phyloP scores from a whole-genome alignment of 2,329 filamentous ascomycete genomes.

The Albophoma yamanashiensis region DNA sequence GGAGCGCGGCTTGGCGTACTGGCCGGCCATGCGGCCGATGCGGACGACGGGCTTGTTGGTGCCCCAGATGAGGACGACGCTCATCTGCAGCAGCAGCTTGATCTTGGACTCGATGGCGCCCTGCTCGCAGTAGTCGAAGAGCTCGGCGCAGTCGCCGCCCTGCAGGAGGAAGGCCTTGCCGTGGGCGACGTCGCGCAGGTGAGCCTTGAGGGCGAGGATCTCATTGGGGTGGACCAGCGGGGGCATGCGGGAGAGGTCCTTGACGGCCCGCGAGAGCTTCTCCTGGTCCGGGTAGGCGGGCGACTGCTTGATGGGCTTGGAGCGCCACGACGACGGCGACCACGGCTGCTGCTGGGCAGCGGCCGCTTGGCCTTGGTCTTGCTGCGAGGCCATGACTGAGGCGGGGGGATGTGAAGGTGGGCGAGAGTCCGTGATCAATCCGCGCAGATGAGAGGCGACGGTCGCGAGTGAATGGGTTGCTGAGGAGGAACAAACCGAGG shows the following conservation, averaged over 20 bases:
- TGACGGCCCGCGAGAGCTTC: constrained; percentile 47
- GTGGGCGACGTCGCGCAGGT: constrained; percentile 73
- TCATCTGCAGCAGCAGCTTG: constrained; percentile 95
- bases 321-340: constrained; percentile 60
- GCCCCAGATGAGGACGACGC: constrained; percentile 87
- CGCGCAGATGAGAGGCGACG: background rate
- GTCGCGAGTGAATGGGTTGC: background rate
- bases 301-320: constrained; percentile 69
- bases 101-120: constrained; percentile 90
- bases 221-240: constrained; percentile 72
- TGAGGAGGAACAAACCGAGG: background rate
- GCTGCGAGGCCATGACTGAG: background rate
- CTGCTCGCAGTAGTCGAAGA: constrained; percentile 93
- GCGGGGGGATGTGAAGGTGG: background rate
- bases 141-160: constrained; percentile 92
- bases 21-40: constrained; percentile 91
- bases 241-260: constrained; percentile 58
- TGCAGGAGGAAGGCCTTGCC: constrained; percentile 92
- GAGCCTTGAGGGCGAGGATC: constrained; percentile 69
- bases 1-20: constrained; percentile 93
- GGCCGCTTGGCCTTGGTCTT: constrained; percentile 2
- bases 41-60: constrained; percentile 72
- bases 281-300: constrained; percentile 56
- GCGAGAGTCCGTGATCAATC: background rate
- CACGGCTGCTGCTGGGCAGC: constrained; percentile 23